Evolutionary conservation across 495 filamentous ascomycete genomes (phyloP).

Genomic region (Neurospora intermedia): DNA sequence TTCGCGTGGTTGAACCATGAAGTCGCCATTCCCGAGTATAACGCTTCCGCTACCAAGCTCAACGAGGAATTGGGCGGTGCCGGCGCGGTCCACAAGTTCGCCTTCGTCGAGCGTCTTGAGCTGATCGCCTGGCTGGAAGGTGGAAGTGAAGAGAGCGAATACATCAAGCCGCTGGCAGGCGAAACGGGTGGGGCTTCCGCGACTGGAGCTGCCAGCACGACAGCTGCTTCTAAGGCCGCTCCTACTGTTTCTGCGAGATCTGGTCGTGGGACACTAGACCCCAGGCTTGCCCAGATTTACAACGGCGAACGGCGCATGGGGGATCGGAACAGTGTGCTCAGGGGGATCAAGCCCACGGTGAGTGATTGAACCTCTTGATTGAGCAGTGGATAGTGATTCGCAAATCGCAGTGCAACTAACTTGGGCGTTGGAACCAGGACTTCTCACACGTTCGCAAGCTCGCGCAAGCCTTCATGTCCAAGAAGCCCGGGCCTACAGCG

Average conservation of each 20-base stretch:
- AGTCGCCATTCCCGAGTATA: slow-evolving; percentile 77
- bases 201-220: slow-evolving; percentile 31
- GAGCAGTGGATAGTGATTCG: background rate
- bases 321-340: slow-evolving; percentile 78
- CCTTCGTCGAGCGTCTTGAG: slow-evolving; percentile 83
- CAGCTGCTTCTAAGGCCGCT: slow-evolving; percentile 38
- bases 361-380: slow-evolving; percentile 17
- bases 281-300: slow-evolving; percentile 76
- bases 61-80: slow-evolving; percentile 64
- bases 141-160: slow-evolving; percentile 77
- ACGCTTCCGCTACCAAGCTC: slow-evolving; percentile 65
- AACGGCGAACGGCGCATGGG: slow-evolving; percentile 82
- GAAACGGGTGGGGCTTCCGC: slow-evolving; percentile 41
- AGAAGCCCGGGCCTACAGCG: slow-evolving; percentile 33
- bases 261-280: slow-evolving; percentile 58
- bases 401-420: background rate
- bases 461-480: slow-evolving; percentile 66
- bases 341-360: slow-evolving; percentile 86
- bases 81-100: slow-evolving; percentile 63
- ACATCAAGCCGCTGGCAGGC: slow-evolving; percentile 72
- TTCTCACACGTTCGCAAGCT: slow-evolving; percentile 90
- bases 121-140: slow-evolving; percentile 88
- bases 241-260: slow-evolving; percentile 39
- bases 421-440: slow-evolving; percentile 46
- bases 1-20: slow-evolving; percentile 92